Conservation (phyloP, 2,329 filamentous ascomycete genomes). For the Waltergamsia citrina region DNA sequence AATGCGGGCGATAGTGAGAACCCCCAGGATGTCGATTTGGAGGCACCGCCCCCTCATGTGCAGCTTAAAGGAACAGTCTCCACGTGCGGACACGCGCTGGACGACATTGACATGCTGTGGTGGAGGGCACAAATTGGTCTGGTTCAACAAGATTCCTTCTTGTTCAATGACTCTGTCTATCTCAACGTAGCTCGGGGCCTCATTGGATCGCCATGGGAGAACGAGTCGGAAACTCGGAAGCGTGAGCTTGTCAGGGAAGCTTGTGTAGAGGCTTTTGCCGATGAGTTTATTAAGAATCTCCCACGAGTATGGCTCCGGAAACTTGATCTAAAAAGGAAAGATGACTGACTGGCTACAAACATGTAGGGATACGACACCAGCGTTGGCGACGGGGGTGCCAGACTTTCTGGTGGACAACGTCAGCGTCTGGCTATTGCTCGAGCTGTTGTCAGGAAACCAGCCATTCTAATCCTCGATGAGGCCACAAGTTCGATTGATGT, state of each 20-base stretch:
- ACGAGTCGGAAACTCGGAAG: slow-evolving; percentile 45
- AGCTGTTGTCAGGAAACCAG: slow-evolving; percentile 52
- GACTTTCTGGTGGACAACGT: slow-evolving; percentile 91
- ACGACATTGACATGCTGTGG: slow-evolving; percentile 52
- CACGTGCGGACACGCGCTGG: slow-evolving; percentile 42
- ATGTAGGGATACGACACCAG: slow-evolving; percentile 87
- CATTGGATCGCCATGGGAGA: slow-evolving; percentile 39
- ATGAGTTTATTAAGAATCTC: slow-evolving; percentile 57
- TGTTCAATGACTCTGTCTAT: slow-evolving; percentile 58
- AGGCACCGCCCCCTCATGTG: slow-evolving; percentile 31
- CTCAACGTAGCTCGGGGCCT: slow-evolving; percentile 54
- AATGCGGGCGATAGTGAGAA: slow-evolving; percentile 27
- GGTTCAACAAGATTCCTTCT: slow-evolving; percentile 59
- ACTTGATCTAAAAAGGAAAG: slow-evolving; percentile 57
- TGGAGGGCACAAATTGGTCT: slow-evolving; percentile 54
- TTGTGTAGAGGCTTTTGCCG: slow-evolving; percentile 57
- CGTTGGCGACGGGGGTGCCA: slow-evolving; percentile 89
- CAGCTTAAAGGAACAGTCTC: slow-evolving; percentile 36
- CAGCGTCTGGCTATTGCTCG: slow-evolving; percentile 93
- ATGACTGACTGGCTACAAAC: slow-evolving; percentile 76
- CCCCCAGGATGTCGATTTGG: too few relatives aligned
- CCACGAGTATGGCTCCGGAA: slow-evolving; percentile 40
- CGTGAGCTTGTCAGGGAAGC: slow-evolving; percentile 51
- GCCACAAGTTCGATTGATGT: slow-evolving; percentile 91
- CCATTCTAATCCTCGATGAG: slow-evolving; percentile 81